Percentiles rank a stretch among this genome's conserved stretches.
Evolutionary conservation across 768 basidiomycete species (phyloP).

Genomic region (Pisolithus microcarpus): DNA sequence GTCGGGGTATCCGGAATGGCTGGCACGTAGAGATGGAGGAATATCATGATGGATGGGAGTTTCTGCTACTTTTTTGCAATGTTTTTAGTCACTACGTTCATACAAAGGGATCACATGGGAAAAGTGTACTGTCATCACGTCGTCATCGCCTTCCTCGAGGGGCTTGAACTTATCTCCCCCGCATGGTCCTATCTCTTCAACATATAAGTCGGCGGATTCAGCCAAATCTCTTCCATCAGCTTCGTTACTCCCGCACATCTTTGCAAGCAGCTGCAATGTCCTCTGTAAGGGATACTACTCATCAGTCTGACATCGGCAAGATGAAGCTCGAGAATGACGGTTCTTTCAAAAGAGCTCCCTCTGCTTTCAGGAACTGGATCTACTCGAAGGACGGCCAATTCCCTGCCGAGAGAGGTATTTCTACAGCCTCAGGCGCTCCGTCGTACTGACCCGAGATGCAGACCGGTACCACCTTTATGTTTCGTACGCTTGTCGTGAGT

Average conservation of each 20-base stretch:
- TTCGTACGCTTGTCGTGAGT: conserved; percentile 76
- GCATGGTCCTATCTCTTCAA: conserved; percentile 11
- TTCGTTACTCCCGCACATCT: not conserved
- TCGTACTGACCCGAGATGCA: conserved; percentile 19
- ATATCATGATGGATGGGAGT: no score
- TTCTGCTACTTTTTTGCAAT: conserved; percentile 2
- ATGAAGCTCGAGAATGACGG: conserved; percentile 53
- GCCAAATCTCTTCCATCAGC: not conserved
- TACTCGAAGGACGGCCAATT: conserved; percentile 49
- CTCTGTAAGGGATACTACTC: conserved; percentile 25
- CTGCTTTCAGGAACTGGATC: conserved; percentile 51
- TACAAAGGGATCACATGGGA: conserved; percentile 3
- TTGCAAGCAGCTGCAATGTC: conserved; percentile 21
- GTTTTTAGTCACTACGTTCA: not conserved
- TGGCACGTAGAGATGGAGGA: conserved; percentile 43
- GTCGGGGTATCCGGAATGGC: conserved; percentile 88
- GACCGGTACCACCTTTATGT: conserved; percentile 92
- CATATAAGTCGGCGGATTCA: conserved; percentile 6
- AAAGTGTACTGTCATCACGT: not conserved
- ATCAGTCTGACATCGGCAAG: conserved; percentile 47
- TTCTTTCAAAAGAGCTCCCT: conserved; percentile 51
- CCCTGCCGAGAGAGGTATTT: conserved; percentile 68
- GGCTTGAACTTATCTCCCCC: conserved; percentile 6
- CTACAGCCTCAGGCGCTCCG: not conserved
- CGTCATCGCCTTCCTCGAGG: not conserved